Percentiles rank a stretch among this genome's conserved stretches.
Conservation (phyloP, 164 flowering plant genomes). For the Tetracentron sinense region DNA sequence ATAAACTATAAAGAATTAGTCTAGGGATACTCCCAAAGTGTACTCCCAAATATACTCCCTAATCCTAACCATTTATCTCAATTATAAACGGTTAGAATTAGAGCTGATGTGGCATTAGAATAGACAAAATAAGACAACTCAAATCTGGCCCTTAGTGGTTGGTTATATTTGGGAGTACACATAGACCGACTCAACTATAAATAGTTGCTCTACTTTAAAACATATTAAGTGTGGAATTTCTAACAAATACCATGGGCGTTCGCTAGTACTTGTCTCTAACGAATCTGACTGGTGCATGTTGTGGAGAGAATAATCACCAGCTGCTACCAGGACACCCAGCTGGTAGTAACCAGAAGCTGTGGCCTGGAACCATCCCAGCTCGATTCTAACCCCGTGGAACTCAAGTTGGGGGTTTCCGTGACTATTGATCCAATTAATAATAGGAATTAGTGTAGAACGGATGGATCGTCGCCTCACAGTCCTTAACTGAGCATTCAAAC, state of each 20-base stretch:
- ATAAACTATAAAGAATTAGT: too few species aligned
- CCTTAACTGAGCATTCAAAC: constrained; percentile 85
- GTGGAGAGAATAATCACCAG: constrained; percentile 44
- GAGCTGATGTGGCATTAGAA: too few species aligned
- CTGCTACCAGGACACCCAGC: constrained; percentile 60
- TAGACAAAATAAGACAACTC: too few species aligned
- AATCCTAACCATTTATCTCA: too few species aligned
- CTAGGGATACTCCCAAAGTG: too few species aligned
- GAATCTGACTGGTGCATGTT: constrained; percentile 33
- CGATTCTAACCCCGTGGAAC: constrained; percentile 65
- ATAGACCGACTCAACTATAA: too few species aligned
- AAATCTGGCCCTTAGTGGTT: too few species aligned
- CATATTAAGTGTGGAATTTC: neutral
- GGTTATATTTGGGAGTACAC: too few species aligned
- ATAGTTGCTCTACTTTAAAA: neutral
- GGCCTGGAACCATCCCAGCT: constrained; percentile 94
- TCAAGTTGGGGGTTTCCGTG: constrained; percentile 80
- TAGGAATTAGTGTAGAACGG: constrained; percentile 60
- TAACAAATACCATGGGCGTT: constrained; percentile 45
- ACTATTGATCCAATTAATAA: constrained; percentile 65
- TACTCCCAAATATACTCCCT: too few species aligned
- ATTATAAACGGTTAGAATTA: too few species aligned
- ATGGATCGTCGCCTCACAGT: constrained; percentile 76
- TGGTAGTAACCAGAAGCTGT: constrained; percentile 92
- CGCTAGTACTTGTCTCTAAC: constrained; percentile 30